Conservation (phyloP, 225 moss, liverwort and hornwort genomes). For the Pseudisothecium myosuroides region DNA sequence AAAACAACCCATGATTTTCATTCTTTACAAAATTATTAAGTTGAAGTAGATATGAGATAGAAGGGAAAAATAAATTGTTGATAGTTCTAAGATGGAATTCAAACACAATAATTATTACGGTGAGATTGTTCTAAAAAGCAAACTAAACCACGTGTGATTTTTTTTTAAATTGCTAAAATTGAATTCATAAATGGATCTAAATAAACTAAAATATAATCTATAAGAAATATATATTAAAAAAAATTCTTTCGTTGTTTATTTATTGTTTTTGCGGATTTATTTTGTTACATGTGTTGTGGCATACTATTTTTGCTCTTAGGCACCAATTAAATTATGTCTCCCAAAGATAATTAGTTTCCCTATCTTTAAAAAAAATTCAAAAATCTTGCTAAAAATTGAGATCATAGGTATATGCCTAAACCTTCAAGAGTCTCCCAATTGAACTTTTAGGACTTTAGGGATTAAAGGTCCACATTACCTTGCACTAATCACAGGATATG, state of each 20-base stretch:
- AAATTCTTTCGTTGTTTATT: no score
- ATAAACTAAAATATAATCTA: background rate
- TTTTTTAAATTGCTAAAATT: background rate
- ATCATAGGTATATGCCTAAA: background rate
- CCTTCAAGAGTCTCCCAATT: accelerated
- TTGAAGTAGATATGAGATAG: background rate
- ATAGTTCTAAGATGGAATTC: background rate
- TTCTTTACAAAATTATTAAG: background rate
- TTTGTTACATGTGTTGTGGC: no score
- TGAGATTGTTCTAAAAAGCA: background rate
- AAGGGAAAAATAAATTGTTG: background rate
- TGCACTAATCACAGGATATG: background rate
- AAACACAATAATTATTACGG: accelerated
- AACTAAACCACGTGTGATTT: background rate
- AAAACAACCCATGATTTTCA: no score
- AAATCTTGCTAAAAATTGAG: background rate
- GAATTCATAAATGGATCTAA: background rate
- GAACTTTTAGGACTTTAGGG: background rate
- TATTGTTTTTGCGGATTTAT: no score
- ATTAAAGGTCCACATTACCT: background rate
- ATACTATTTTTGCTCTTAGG: accelerated
- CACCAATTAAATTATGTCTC: background rate
- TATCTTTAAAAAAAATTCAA: background rate
- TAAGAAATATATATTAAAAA: no score
- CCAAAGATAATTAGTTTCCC: accelerated